phyloP scores from a whole-genome alignment of 108 stramenopile genomes.

The Pseudonitzschia multiseries region DNA sequence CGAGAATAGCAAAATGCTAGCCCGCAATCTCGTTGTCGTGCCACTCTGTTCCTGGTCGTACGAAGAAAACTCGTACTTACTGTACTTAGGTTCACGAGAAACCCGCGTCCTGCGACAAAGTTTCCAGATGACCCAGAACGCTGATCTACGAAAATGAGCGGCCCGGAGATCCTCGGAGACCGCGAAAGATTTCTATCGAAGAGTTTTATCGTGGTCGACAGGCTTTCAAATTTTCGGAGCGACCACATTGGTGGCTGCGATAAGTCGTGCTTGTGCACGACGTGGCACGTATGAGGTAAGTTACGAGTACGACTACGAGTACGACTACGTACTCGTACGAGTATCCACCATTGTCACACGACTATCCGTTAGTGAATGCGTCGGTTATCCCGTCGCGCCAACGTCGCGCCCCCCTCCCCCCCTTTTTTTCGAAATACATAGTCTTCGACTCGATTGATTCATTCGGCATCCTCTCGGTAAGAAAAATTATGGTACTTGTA shows the following conservation, averaged over 20 bases:
- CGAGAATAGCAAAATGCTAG: background rate
- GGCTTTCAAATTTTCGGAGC: background rate
- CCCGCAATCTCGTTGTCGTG: background rate
- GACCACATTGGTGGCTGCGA: constrained; percentile 6
- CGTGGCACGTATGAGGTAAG: background rate
- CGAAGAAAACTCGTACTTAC: too few species aligned
- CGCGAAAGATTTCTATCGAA: background rate
- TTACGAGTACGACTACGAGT: too few species aligned
- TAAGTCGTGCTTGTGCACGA: constrained; percentile 1
- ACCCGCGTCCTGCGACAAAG: background rate
- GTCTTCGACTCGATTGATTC: background rate
- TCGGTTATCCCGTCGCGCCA: too few species aligned
- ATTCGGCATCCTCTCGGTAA: too few species aligned
- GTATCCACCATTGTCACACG: too few species aligned
- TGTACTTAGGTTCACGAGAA: background rate
- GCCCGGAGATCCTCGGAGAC: constrained; percentile 1
- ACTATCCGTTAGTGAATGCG: too few species aligned
- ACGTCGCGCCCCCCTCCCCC: too few species aligned
- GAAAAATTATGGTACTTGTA: too few species aligned
- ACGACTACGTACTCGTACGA: too few species aligned
- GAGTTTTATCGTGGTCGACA: background rate
- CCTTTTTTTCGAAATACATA: background rate
- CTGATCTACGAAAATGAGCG: background rate
- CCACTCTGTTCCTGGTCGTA: background rate
- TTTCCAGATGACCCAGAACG: background rate